Evolutionary conservation across 441 rosid genomes (phyloP).

Genomic region (Gossypium laxum): DNA sequence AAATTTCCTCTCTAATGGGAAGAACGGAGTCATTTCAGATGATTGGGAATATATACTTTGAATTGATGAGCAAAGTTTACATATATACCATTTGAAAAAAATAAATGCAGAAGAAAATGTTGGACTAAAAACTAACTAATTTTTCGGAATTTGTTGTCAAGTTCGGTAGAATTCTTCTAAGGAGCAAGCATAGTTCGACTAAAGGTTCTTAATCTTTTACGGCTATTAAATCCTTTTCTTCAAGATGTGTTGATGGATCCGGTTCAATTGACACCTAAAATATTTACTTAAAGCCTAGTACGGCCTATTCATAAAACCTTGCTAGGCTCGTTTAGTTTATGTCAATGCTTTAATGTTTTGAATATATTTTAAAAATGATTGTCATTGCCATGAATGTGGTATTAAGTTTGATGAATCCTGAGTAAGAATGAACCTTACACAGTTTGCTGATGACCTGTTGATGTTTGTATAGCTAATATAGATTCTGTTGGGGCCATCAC

Average conservation of each 20-base stretch:
- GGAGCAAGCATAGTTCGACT: not conserved
- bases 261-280: not conserved
- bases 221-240: not conserved
- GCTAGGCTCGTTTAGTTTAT: not conserved
- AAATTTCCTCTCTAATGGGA: not conserved
- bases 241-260: not conserved
- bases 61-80: not conserved
- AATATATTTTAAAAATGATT: not conserved
- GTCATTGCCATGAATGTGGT: not conserved
- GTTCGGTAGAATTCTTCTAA: not conserved
- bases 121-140: not conserved
- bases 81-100: not conserved
- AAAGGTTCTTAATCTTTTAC: not conserved
- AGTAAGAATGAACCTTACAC: not conserved
- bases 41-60: not conserved
- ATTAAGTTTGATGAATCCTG: not conserved
- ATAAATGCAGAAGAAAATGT: not conserved
- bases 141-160: not conserved
- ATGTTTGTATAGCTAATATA: no score
- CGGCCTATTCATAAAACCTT: not conserved
- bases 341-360: not conserved
- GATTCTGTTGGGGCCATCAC: no score
- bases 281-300: not conserved
- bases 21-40: not conserved
- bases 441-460: not conserved